Evolutionary conservation across 495 filamentous ascomycete genomes (phyloP), one percentile per base, ranked within the genome.

Genomic region (Lophiostoma macrostomum): DNA sequence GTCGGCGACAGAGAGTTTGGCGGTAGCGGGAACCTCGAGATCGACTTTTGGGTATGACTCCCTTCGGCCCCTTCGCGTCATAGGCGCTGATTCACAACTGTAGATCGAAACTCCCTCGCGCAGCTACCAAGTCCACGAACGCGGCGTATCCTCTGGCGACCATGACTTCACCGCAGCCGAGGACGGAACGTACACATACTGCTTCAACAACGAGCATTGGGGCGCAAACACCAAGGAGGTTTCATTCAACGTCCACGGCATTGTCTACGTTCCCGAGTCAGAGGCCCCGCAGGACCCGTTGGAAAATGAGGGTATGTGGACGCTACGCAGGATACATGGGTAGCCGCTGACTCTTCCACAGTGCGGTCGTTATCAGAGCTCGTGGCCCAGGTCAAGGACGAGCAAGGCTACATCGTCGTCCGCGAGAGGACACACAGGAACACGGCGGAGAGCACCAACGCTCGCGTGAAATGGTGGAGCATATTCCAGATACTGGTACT

Each of bases 171-270:
- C 81, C 25, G 94, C 94, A 28, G 73, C 78, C 37, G 68, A 80
- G 64, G 93, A 98, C 70, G 93, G 93, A 51, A 87, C 86, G 70
- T 95, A 87, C 76, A 74, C 80, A 51, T 98, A 98, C 80, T 98
- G 93, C 80, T 98, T 98, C 79, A 95, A 90, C 71, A 98, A 98
- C 68, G 93, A 97, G 74, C 84, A 91, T 65, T 96, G 89, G 85
- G 84, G 83, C 41, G 88, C 88, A 23, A 86, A 83, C 65, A 90
- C 82, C 62, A 98, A 98, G 74, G 94, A 97, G 67, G 91, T 98
- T 29, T 93, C 88, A 35, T 98, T 98, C 78, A 97, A 98, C 69
- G 93, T 98, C 19, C 93, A 98, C 70, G 93, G 93, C 49, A 91
- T 97, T 57, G 94, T 98, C 57, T 97, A 97, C 72, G 89, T 98